Evolutionary conservation across 768 basidiomycete species (phyloP), one percentile per base, ranked within the genome.

Genomic region (Dioszegia crocea): DNA sequence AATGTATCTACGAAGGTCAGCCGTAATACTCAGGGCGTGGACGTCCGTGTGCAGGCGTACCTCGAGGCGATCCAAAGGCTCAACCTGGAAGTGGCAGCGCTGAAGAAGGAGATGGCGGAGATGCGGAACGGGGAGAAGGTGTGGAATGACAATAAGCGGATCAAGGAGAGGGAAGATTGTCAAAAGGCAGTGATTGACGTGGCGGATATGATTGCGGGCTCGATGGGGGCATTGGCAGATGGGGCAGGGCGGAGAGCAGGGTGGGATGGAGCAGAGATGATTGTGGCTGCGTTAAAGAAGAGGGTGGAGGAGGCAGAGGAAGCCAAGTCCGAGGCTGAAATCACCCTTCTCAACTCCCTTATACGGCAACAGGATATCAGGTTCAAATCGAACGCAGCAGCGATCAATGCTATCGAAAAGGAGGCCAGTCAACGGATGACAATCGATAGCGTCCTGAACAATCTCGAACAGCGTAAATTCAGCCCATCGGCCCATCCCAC

Each of bases 1-100:
- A 91, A 92, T 80, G 97, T 99, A 79, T 93, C 93, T 81, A 98
- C 94, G 17, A 94, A 91, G 76, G 86, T 97, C 60, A 92, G 93
- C 0, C 84, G 91, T 44, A 98, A 99, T 74, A 88, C 94, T 29
- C 87, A 94, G 69, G 92, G 93, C 63, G 90, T 97, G 62, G 87
- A 94, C 69, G 84, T 93, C 16, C 91, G 97, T 72, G 93, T 97
- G 61, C 90, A 89, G 33, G 89, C 87, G 78, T 99, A 97, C 70
- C 89, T 96, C 45, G 89, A 91, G 76, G 90, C 91, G 52, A 96
- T 98, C 69, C 88, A 91, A 71, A 81, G 89, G 55, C 86, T 94
- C 63, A 88, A 91, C 65, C 76, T 81, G 38, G 87, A 92, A 77
- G 87, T 97, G 59, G 83, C 84, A 27, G 86, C 88, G 69, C 84